phyloP scores from a whole-genome alignment of 2,329 filamentous ascomycete genomes.

The Fusarium piperis region DNA sequence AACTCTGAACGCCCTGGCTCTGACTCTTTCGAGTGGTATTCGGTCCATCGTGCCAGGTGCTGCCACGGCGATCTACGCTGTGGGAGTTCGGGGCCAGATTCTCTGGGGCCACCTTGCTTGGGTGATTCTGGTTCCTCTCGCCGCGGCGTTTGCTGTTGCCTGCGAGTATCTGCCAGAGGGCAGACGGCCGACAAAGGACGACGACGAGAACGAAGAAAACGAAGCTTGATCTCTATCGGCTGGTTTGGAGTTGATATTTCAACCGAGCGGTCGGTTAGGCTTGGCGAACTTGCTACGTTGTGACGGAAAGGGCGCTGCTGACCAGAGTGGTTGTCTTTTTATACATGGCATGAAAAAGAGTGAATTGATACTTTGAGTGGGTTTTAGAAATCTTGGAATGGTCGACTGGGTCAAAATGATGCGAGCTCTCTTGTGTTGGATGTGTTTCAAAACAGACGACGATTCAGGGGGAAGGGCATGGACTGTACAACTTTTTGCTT shows the following conservation, averaged over 20 bases:
- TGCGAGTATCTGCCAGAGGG: conserved; percentile 44
- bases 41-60: conserved; percentile 73
- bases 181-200: conserved; percentile 22
- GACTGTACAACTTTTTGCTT: neutral
- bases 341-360: neutral
- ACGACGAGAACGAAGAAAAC: conserved; percentile 19
- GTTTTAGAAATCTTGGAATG: neutral
- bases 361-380: neutral
- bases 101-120: conserved; percentile 65
- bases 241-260: neutral
- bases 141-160: conserved; percentile 40
- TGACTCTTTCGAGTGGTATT: conserved; percentile 70
- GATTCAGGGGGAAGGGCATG: neutral
- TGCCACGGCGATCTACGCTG: conserved; percentile 74
- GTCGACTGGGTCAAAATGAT: neutral
- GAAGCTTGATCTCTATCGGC: neutral
- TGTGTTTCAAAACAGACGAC: neutral
- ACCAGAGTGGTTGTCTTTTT: neutral
- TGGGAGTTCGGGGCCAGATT: conserved; percentile 70
- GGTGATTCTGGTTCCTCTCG: conserved; percentile 47
- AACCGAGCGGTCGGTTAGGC: neutral
- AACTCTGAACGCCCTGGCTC: conserved; percentile 70
- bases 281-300: neutral
- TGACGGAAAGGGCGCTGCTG: neutral
- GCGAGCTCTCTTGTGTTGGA: neutral